These are phyloP conservation scores for Bryum argenteum DNA, from an alignment of 225 moss, liverwort and hornwort genomes.

Conservation along the genomic window DNA sequence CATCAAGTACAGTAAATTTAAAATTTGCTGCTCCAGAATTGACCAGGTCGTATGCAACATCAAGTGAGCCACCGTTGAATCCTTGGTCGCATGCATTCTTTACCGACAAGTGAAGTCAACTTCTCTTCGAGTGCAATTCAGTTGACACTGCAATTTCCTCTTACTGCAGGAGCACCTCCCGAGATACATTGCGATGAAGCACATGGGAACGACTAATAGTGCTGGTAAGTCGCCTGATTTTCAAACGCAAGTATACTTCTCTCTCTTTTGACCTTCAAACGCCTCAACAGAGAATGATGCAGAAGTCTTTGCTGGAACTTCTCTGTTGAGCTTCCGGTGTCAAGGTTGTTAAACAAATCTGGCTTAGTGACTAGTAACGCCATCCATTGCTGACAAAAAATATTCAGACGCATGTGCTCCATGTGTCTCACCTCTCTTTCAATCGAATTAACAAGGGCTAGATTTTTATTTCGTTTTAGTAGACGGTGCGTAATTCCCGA, in stretches of 20 bases:
- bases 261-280: conserved; percentile 15
- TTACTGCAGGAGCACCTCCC: conserved; percentile 30
- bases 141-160: neutral
- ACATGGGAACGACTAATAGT: conserved; percentile 8
- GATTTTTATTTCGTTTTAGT: neutral
- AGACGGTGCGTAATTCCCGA: conserved; percentile 22
- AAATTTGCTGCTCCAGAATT: conserved; percentile 4
- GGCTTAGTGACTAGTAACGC: conserved; percentile 1
- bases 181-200: conserved; percentile 26
- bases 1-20: conserved; percentile 5
- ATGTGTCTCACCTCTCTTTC: neutral
- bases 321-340: conserved; percentile 7
- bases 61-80: conserved; percentile 3
- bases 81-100: neutral
- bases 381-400: conserved; percentile 12
- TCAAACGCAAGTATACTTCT: neutral
- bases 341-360: neutral
- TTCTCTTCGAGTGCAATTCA: neutral
- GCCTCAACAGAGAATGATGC: neutral
- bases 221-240: conserved; percentile 12
- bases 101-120: conserved; percentile 36
- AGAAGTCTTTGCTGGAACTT: conserved; percentile 11
- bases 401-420: neutral
- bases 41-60: conserved; percentile 4
- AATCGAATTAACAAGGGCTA: neutral